Evolutionary conservation across 2,329 filamentous ascomycete species (phyloP).

Genomic region (Arthroderma sp.): DNA sequence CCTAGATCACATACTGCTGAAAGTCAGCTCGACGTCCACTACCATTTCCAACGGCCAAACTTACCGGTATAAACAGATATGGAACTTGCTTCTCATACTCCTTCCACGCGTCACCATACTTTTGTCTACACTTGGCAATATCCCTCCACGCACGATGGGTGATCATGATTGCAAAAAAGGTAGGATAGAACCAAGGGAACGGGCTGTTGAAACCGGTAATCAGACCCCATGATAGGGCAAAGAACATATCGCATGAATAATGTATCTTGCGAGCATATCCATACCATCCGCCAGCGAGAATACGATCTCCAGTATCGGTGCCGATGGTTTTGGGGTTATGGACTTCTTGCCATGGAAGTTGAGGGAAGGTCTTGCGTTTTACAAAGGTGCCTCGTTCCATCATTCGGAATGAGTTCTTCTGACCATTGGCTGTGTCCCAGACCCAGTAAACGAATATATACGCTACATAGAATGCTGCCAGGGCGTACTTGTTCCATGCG

Average conservation of each 20-base stretch:
- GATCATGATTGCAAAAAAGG: conserved; percentile 73
- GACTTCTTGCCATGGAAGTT: conserved; percentile 76
- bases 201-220: conserved; percentile 69
- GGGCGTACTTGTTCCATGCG: conserved; percentile 57
- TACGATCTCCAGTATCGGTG: conserved; percentile 59
- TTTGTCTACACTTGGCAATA: conserved; percentile 59
- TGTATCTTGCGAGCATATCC: conserved; percentile 67
- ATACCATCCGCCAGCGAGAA: conserved; percentile 79
- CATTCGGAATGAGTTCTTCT: conserved; percentile 85
- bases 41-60: too few species aligned
- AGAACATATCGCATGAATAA: conserved; percentile 69
- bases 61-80: conserved; percentile 68
- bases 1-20: too few species aligned
- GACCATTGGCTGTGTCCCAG: conserved; percentile 83
- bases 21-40: too few species aligned
- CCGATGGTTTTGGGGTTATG: conserved; percentile 68
- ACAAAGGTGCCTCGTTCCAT: conserved; percentile 53
- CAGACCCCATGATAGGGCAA: conserved; percentile 66
- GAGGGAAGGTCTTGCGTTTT: conserved; percentile 70
- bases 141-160: conserved; percentile 64
- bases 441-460: conserved; percentile 81
- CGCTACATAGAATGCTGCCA: conserved; percentile 52
- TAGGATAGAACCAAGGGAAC: conserved; percentile 79
- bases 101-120: conserved; percentile 71
- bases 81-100: conserved; percentile 72